Percentiles rank a stretch among this genome's conserved stretches.
These are phyloP conservation scores for Candida argentea DNA, from an alignment of 805 yeast genomes.

Conservation along the genomic window DNA sequence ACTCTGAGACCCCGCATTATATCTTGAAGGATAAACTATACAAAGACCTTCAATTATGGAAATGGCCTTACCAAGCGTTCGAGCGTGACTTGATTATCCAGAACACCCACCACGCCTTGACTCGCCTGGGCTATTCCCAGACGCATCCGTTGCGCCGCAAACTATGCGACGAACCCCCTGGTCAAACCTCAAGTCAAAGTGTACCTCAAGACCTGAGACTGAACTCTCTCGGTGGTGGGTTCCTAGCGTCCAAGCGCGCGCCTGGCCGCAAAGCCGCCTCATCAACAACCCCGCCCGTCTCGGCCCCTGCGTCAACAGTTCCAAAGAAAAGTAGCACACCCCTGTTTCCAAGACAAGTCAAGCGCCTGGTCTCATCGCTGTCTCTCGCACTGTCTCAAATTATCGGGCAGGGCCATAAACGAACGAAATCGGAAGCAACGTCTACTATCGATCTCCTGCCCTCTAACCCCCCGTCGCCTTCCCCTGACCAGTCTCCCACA, in stretches of 20 bases:
- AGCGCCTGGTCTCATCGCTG: too few relatives aligned
- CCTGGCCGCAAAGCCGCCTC: conserved; percentile 4
- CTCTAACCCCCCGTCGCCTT: background rate
- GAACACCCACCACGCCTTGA: conserved; percentile 28
- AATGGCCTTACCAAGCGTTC: conserved; percentile 21
- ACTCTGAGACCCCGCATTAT: conserved; percentile 5
- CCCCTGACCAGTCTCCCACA: conserved; percentile 5
- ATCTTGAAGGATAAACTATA: conserved; percentile 32
- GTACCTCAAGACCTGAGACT: conserved; percentile 9
- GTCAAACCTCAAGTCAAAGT: background rate
- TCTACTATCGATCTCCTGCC: background rate
- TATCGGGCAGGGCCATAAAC: too few relatives aligned
- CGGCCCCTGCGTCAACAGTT: background rate
- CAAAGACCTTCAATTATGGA: conserved; percentile 30
- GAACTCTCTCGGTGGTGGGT: conserved; percentile 15
- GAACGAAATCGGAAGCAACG: conserved; percentile 7
- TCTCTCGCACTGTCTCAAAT: too few relatives aligned
- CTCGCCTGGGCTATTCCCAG: conserved; percentile 31
- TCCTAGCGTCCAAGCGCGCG: conserved; percentile 9
- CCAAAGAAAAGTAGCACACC: conserved; percentile 4
- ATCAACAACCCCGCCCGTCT: conserved; percentile 3
- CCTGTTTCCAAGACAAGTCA: conserved; percentile 11
- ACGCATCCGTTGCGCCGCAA: conserved; percentile 33
- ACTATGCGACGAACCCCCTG: conserved; percentile 10
- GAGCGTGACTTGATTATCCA: conserved; percentile 23